A percentile compares a stretch with the other conserved stretches of the same genome.
phyloP scores from a whole-genome alignment of 2,329 filamentous ascomycete species.

The Fusarium xylarioides region DNA sequence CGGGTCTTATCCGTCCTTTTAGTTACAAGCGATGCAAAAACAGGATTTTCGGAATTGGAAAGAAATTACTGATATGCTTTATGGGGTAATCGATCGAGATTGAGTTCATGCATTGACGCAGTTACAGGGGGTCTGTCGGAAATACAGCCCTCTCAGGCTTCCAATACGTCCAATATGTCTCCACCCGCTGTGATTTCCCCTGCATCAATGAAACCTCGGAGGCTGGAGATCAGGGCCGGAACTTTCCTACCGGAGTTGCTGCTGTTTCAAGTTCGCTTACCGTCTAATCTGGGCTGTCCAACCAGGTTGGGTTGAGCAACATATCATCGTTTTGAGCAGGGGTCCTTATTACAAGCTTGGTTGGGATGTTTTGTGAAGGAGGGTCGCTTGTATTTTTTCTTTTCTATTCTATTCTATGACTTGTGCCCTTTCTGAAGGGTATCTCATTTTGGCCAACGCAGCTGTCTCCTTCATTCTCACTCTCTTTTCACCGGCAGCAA shows the following conservation, averaged over 20 bases:
- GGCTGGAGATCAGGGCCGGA: neutral
- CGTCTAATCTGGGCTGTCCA: neutral
- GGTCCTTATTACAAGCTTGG: neutral
- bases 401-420: slow-evolving; percentile 15
- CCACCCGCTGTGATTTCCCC: slow-evolving; percentile 8
- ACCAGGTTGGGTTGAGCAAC: neutral
- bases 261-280: slow-evolving; percentile 15
- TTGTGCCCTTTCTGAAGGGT: neutral
- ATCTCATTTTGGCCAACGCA: neutral
- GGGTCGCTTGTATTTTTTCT: neutral
- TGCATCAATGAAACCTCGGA: slow-evolving; percentile 16
- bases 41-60: neutral
- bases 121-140: neutral
- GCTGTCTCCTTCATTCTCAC: neutral
- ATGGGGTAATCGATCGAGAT: slow-evolving; percentile 16
- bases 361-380: neutral
- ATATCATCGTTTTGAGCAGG: neutral
- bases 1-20: neutral
- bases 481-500: neutral
- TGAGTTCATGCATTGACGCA: slow-evolving; percentile 13
- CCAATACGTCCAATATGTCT: neutral
- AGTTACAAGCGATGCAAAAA: neutral
- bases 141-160: neutral
- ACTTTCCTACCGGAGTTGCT: neutral
- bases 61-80: slow-evolving; percentile 6